Conservation (phyloP, 768 basidiomycete species). For the Podaxis pistillaris region DNA sequence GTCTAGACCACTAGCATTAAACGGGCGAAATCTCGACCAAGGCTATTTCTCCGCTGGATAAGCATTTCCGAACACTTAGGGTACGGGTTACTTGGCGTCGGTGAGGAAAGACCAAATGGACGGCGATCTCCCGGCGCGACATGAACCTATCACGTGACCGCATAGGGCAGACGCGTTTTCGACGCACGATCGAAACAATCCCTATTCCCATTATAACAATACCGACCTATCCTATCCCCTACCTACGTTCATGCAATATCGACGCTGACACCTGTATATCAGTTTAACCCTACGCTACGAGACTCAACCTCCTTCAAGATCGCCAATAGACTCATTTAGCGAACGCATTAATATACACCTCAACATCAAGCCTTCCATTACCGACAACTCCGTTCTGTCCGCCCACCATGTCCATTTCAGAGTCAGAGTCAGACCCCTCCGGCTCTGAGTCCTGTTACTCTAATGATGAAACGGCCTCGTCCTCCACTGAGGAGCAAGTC, state of each 20-base stretch:
- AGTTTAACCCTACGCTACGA: neutral
- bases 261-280: neutral
- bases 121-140: neutral
- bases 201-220: neutral
- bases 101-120: neutral
- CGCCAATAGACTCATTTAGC: neutral
- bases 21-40: neutral
- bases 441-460: constrained; percentile 15
- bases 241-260: neutral
- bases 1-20: neutral
- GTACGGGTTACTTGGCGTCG: neutral
- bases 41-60: neutral
- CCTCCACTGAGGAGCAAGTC: constrained; percentile 7
- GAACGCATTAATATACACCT: neutral
- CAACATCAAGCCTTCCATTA: neutral
- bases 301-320: neutral
- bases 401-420: constrained; percentile 15
- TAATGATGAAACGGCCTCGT: constrained; percentile 12
- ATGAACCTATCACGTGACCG: neutral
- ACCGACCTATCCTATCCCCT: neutral
- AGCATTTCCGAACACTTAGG: neutral
- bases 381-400: neutral
- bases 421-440: constrained; percentile 11
- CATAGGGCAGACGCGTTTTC: neutral
- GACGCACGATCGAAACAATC: neutral